Evolutionary conservation across 179 eudicot species (phyloP).

Genomic region (Drosera spatulata): DNA sequence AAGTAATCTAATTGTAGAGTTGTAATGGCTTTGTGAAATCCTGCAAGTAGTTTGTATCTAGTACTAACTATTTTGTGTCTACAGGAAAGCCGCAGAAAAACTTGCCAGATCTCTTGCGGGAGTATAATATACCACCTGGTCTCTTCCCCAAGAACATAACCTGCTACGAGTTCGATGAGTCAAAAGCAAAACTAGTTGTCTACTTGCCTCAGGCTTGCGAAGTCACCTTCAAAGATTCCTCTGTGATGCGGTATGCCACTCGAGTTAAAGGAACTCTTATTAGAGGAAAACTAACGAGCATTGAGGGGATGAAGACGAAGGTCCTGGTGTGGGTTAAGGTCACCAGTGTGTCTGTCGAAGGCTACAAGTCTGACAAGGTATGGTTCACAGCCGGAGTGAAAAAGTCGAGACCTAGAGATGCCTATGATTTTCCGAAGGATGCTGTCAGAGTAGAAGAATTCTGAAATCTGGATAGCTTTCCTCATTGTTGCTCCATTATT

Average conservation of each 20-base stretch:
- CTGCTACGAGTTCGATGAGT: conserved; percentile 59
- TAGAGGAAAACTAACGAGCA: conserved; percentile 67
- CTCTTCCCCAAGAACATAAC: conserved; percentile 68
- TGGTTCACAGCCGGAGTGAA: conserved; percentile 81
- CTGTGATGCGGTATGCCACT: conserved; percentile 53
- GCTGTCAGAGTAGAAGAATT: conserved; percentile 54
- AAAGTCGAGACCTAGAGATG: conserved; percentile 63
- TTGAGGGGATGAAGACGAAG: conserved; percentile 96
- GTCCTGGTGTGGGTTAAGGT: conserved; percentile 84
- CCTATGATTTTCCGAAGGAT: conserved; percentile 45
- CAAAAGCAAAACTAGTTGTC: conserved; percentile 60
- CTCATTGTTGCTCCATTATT: no score
- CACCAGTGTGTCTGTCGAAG: conserved; percentile 56
- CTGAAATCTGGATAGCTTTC: conserved; percentile 10
- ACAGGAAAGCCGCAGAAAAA: conserved; percentile 62
- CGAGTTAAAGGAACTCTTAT: conserved; percentile 61
- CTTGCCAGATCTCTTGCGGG: conserved; percentile 68
- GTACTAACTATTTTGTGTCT: background rate
- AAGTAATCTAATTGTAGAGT: no score
- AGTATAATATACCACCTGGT: conserved; percentile 70
- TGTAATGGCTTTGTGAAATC: background rate
- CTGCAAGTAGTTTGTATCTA: background rate
- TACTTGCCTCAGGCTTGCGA: conserved; percentile 64
- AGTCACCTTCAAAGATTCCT: conserved; percentile 72
- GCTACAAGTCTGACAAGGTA: conserved; percentile 67